Base-by-base conservation (phyloP, 805 yeast genomes). In the Zygotorulaspora sp. region DNA sequence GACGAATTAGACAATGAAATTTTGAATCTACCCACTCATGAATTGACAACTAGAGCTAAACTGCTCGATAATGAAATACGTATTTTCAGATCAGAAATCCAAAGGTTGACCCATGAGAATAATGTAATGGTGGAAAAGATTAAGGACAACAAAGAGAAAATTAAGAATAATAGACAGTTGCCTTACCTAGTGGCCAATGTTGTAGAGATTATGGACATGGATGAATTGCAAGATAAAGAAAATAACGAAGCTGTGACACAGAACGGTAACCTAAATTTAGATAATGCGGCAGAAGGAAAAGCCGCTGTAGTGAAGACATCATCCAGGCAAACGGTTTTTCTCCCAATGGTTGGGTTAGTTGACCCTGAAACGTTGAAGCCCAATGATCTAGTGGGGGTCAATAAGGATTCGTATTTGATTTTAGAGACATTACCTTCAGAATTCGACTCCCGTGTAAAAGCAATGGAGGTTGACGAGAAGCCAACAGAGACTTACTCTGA, bases 381-480 rank as follows among this genome's bases (percentile, higher is more conserved):
- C n/a, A 94, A 94, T 51, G 98, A 92, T 59, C 71, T 92, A 52
- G 94, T 92, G 43, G 98, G 99, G 55, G 98, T 92, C 38, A 92
- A 92, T 64, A 92, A 92, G 66, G 99, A 92, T 61, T 85, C 96
- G 6, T 92, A 89, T 59, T 73, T 92, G 50, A 83, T 92, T 37
- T 72, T 92, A 52, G 98, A 92, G 65, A 88, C 95, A 6, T 71
- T 92, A 49, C 98, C 98, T 8, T 88, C 96, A 2, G 98, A 92
- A 65, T 92, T 92, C 60, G 99, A 92, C 63, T 83, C 95, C 38
- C 77, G 98, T 54, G 99, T 92, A 36, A 92, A 92, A 67, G 97
- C 97, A 9, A 86, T 92, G 99, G 98, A 92, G 64, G 98, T 92
- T 35, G 99, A 92, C 61, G 98, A 92, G 67, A 89, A 90, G 60